Conservation (phyloP, 1,284 basidiomycete species). For the Phellopilus nigrolimitatus region DNA sequence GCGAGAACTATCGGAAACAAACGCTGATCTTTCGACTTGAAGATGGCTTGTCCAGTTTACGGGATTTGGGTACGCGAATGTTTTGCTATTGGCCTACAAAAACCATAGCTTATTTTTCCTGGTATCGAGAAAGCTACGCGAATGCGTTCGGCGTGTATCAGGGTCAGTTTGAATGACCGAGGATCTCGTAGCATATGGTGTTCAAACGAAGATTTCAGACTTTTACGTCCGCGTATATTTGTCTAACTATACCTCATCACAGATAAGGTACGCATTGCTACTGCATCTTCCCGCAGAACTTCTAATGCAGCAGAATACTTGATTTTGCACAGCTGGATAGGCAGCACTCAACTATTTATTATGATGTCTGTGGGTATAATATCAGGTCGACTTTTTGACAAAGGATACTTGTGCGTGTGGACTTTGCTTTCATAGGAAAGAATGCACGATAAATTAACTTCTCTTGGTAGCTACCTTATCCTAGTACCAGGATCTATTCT, state of each 20-base stretch:
- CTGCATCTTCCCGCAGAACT: neutral
- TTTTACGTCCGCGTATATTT: slow-evolving; percentile 34
- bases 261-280: slow-evolving; percentile 31
- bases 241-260: slow-evolving; percentile 31
- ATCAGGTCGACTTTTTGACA: slow-evolving; percentile 27
- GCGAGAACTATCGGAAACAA: neutral
- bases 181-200: neutral
- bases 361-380: slow-evolving; percentile 34
- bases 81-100: slow-evolving; percentile 34
- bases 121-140: slow-evolving; percentile 28
- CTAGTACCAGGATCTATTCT: slow-evolving; percentile 33
- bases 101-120: neutral
- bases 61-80: slow-evolving; percentile 22
- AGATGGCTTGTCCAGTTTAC: slow-evolving; percentile 21
- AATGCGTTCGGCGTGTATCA: slow-evolving; percentile 40
- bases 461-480: slow-evolving; percentile 32
- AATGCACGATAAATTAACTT: neutral
- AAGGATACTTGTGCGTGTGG: slow-evolving; percentile 21
- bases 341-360: slow-evolving; percentile 40
- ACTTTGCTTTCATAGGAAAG: neutral
- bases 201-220: slow-evolving; percentile 24
- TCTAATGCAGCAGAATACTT: neutral
- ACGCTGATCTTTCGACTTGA: neutral
- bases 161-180: slow-evolving; percentile 25
- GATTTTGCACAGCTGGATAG: slow-evolving; percentile 40